A percentile compares a stretch with the other conserved stretches of the same genome.
Conservation (phyloP, 805 yeast genomes). For the Nakazawaea wyomingensis region DNA sequence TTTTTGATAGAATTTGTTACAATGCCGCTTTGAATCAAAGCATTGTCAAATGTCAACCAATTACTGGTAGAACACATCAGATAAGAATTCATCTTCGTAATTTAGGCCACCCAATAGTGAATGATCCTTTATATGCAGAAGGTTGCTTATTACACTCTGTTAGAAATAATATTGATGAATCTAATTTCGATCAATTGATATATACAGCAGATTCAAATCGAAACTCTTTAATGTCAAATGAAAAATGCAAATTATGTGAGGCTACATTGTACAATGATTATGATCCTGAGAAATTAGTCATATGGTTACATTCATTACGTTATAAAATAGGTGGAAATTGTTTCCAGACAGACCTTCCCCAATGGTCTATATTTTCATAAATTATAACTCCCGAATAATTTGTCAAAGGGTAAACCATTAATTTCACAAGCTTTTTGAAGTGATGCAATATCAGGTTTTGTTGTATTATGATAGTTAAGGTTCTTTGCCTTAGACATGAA, state of each 20-base stretch:
- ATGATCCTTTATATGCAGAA: conserved; percentile 27
- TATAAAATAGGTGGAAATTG: conserved; percentile 26
- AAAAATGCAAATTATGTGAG: conserved; percentile 31
- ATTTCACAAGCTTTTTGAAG: not conserved
- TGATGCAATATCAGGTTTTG: not conserved
- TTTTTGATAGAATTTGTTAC: conserved; percentile 14
- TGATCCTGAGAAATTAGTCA: conserved; percentile 24
- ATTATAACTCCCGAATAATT: not conserved
- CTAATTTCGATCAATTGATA: conserved; percentile 14
- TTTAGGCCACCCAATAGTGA: conserved; percentile 32
- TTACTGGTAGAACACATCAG: conserved; percentile 54
- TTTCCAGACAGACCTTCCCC: conserved; percentile 40
- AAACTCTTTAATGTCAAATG: conserved; percentile 17
- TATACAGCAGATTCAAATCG: conserved; percentile 14
- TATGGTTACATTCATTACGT: conserved; percentile 45
- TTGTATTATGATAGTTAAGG: no score
- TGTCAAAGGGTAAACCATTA: conserved; percentile 6
- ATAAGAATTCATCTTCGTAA: conserved; percentile 50
- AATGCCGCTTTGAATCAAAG: conserved; percentile 20
- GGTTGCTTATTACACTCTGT: conserved; percentile 1
- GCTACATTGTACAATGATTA: conserved; percentile 27
- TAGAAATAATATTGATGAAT: not conserved
- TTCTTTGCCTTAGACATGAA: not conserved
- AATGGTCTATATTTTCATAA: conserved; percentile 34
- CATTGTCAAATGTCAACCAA: conserved; percentile 42